Evolutionary conservation across 208 protist species (phyloP), one percentile per base, ranked within the genome.

Genomic region (Leishmania gerbilli): DNA sequence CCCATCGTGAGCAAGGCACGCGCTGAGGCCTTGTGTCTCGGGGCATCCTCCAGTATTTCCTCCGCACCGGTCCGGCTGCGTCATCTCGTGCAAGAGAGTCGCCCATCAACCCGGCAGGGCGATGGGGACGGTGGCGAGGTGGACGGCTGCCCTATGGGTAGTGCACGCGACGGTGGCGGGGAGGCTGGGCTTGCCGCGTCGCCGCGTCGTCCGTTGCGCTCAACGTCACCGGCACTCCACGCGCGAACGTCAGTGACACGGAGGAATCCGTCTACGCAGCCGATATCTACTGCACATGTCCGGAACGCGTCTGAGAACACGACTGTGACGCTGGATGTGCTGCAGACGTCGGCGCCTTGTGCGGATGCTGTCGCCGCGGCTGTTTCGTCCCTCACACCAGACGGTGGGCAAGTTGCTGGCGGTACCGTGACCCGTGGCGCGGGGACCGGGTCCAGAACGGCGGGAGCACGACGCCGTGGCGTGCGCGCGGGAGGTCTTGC

Each of bases 61-160:
- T 53, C 81, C 11, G 71, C 78, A 9, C 55, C 74, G 0, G 47
- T 74, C 34, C 77, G 72, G 45, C 75, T 86, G 69, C 81, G 76
- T 5, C 71, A 78, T 37, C 51, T 37, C 13, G 74, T 82, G 37
- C 4, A 85, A 7, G 68, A 82, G 24, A 82, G 56, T 49, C 82
- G 82, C 27, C 37, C 40, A 0, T 31, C 34, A 8, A 65, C 49
- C 1, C 0, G 1, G 15, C 31, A 27, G 4, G 7, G 1, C 11
- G 71, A 77, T 9, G 0, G 3, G 19, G 75, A 79, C 31, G 79
- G 68, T 13, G 79, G 74, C 9, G 83, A 77, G 34, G 74, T 77
- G 45, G 51, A 77, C 56, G 75, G 75, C 65, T 65, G 79, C 47
- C 71, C 24, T 27, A 21, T 74, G 3, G 15, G 51, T 21, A 53